Conservation (phyloP, 78 protist genomes). For the Monocercomonoides exilis region DNA sequence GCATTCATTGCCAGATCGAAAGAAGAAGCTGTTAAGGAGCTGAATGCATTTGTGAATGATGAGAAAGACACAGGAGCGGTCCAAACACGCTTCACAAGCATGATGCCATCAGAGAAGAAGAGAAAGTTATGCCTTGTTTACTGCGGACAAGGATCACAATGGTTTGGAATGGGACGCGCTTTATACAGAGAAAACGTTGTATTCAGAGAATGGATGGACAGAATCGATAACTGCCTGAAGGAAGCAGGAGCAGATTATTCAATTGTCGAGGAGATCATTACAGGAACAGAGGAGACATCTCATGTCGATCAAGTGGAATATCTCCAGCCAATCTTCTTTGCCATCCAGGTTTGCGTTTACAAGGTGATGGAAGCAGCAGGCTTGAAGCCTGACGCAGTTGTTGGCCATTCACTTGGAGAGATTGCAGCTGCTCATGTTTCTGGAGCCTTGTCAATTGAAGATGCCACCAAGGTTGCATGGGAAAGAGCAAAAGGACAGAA, state of each 20-base stretch:
- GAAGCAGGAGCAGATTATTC: background rate
- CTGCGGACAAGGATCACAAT: background rate
- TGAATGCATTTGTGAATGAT: background rate
- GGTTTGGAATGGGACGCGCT: background rate
- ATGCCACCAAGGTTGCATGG: background rate
- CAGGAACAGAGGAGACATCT: background rate
- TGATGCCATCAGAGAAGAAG: background rate
- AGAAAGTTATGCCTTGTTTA: background rate
- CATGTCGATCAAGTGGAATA: background rate
- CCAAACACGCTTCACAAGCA: background rate
- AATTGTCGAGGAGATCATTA: background rate
- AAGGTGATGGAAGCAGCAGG: background rate
- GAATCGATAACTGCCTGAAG: background rate
- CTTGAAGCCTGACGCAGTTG: background rate
- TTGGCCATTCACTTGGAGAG: constrained; percentile 1
- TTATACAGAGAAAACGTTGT: background rate
- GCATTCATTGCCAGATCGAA: background rate
- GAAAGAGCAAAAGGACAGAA: background rate
- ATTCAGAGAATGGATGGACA: background rate
- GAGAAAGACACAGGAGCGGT: background rate
- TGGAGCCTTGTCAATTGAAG: background rate
- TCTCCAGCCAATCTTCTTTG: background rate
- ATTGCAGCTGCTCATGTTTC: background rate
- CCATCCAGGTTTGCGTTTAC: background rate
- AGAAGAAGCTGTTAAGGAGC: background rate